Evolutionary conservation across 1,284 basidiomycete species (phyloP), one percentile per base, ranked within the genome.

Genomic region (Gomphus sp.): DNA sequence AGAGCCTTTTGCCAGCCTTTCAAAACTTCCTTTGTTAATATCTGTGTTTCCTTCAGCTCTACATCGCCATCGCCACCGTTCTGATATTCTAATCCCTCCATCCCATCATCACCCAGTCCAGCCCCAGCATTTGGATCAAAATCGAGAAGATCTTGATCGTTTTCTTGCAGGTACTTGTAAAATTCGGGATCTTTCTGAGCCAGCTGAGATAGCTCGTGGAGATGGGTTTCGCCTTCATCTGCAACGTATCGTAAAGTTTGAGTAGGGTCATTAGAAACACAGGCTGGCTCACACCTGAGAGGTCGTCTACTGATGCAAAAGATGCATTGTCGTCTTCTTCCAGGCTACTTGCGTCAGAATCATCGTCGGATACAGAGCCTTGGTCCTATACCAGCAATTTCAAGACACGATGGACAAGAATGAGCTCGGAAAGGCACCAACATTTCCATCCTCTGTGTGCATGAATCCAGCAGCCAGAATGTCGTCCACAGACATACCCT

Each of bases 111-210:
- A 7, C 11, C 36, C 11, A 12, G 8, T 14, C 64, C 67, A 12
- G 65, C 70, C 12, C 65, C 68, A 5, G 65, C 71, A 22, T 71
- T 61, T 2, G 76, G 72, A 43, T 83, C 76, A 69, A 99, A 99
- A 2, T 91, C 78, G 6, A 99, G 79, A 36, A 99, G 75, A 57
- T 94, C 93, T 59, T 80, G 76, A 73, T 99, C 96, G 69, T 99
- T 96, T 73, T 98, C 93, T 74, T 97, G 88, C 7, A 99, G 79
- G 69, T 97, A 99, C 72, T 97, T 94, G 86, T 85, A 99, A 75
- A 99, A 99, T 67, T 98, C 96, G 18, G 96, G 96, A 70, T 99
- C 97, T 71, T 92, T 96, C 72, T 96, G 89, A 12, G 90, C 90
- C 44, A 99, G 80, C 67, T 91, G 88, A 52, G 91, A 87, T n/a